Percentiles rank a stretch among this genome's conserved stretches.
Evolutionary conservation across 2,329 filamentous ascomycete species (phyloP).

Genomic region (Aurifilum marmelostoma): DNA sequence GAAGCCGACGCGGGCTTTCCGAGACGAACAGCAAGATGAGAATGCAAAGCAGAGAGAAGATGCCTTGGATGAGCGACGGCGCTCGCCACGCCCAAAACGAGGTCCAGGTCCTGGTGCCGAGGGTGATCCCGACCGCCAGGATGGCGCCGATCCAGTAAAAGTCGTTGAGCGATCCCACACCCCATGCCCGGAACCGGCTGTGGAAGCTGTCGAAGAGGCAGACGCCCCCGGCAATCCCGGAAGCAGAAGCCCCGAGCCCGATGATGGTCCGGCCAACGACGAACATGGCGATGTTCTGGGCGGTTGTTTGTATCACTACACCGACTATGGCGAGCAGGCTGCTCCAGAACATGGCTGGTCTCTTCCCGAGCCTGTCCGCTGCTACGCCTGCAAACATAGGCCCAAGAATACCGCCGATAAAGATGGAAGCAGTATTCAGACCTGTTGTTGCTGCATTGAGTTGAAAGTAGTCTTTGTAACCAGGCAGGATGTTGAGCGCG

Average conservation of each 20-base stretch:
- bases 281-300: slow-evolving; percentile 57
- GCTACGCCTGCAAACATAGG: slow-evolving; percentile 47
- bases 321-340: slow-evolving; percentile 48
- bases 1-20: slow-evolving; percentile 53
- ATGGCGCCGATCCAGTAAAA: slow-evolving; percentile 45
- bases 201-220: slow-evolving; percentile 55
- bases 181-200: slow-evolving; percentile 47
- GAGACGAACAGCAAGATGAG: slow-evolving; percentile 46
- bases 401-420: slow-evolving; percentile 53
- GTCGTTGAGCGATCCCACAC: slow-evolving; percentile 42
- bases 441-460: slow-evolving; percentile 56
- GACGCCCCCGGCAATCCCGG: slow-evolving; percentile 49
- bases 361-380: slow-evolving; percentile 47
- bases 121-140: slow-evolving; percentile 52
- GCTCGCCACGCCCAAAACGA: slow-evolving; percentile 49
- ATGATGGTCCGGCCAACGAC: slow-evolving; percentile 50
- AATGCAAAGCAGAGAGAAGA: slow-evolving; percentile 38
- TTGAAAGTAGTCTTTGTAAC: slow-evolving; percentile 59
- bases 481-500: slow-evolving; percentile 59
- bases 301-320: slow-evolving; percentile 49
- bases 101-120: slow-evolving; percentile 44
- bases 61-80: slow-evolving; percentile 45
- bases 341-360: slow-evolving; percentile 46
- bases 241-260: slow-evolving; percentile 48
- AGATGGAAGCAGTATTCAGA: slow-evolving; percentile 58